These are phyloP conservation scores for Cutaneotrichosporon dermatis DNA, from an alignment of 1,284 basidiomycete genomes.

Conservation along the genomic window DNA sequence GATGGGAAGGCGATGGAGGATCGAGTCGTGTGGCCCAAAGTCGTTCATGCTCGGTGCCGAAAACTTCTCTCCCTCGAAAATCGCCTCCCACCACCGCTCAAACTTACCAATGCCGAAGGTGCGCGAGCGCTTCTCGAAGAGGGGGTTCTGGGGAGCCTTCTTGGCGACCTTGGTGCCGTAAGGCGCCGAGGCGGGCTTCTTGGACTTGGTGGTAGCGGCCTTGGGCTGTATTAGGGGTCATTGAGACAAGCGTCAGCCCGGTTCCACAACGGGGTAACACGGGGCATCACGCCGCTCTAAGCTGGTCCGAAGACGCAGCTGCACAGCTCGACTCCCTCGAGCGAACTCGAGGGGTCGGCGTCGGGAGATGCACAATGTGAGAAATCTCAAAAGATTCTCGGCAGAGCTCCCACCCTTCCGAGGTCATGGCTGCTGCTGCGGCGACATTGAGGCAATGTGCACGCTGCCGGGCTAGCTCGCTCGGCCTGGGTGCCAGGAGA, in stretches of 20 bases:
- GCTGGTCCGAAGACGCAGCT: conserved; percentile 6
- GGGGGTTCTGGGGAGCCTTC: conserved; percentile 82
- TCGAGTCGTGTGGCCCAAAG: background rate
- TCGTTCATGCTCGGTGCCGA: too few relatives aligned
- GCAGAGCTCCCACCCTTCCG: conserved; percentile 6
- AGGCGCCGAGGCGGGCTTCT: conserved; percentile 49
- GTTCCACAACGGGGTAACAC: conserved; percentile 8
- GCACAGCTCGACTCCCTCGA: conserved; percentile 13
- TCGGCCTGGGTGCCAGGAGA: conserved; percentile 2
- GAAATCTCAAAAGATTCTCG: background rate
- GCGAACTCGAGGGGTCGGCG: conserved; percentile 1
- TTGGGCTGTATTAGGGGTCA: conserved; percentile 49
- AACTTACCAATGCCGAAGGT: conserved; percentile 90
- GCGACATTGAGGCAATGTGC: background rate
- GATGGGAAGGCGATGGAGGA: conserved; percentile 3
- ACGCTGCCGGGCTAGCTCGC: conserved; percentile 2
- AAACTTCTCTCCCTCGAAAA: too few relatives aligned
- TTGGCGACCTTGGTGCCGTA: conserved; percentile 68
- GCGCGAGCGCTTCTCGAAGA: conserved; percentile 84
- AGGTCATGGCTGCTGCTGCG: conserved; percentile 5
- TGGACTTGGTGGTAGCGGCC: conserved; percentile 50
- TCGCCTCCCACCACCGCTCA: too few relatives aligned
- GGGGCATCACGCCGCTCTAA: conserved; percentile 39
- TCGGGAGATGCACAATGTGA: conserved; percentile 2
- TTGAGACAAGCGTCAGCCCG: conserved; percentile 46